phyloP scores from a whole-genome alignment of 1,284 basidiomycete species.

The Boletus semigastroideus region DNA sequence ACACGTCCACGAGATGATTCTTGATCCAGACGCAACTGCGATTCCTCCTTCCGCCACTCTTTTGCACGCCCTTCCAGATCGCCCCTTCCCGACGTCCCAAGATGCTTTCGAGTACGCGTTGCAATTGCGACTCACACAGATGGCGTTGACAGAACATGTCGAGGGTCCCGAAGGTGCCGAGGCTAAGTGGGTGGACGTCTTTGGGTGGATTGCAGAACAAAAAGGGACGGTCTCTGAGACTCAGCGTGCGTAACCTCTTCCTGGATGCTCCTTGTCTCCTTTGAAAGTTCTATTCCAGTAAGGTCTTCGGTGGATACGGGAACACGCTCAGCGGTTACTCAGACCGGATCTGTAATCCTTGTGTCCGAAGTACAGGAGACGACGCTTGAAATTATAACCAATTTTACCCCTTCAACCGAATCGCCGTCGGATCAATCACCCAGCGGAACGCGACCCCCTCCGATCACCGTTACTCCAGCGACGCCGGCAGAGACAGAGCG shows the following conservation, averaged over 20 bases:
- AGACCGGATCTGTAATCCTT: slow-evolving; percentile 15
- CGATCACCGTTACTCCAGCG: slow-evolving; percentile 50
- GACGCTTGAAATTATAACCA: slow-evolving; percentile 11
- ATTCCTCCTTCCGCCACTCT: slow-evolving; percentile 52
- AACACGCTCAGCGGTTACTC: slow-evolving; percentile 29
- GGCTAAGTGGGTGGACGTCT: slow-evolving; percentile 81
- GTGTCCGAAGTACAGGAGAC: slow-evolving; percentile 18
- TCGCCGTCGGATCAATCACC: slow-evolving; percentile 1
- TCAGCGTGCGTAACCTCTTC: slow-evolving; percentile 21
- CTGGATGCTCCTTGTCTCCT: not conserved
- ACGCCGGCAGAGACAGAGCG: slow-evolving; percentile 40
- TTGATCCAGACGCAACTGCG: slow-evolving; percentile 35
- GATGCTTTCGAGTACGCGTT: slow-evolving; percentile 79
- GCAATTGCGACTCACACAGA: slow-evolving; percentile 86
- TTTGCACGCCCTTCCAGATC: slow-evolving; percentile 53
- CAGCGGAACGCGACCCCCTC: slow-evolving; percentile 21
- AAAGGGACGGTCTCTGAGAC: slow-evolving; percentile 37
- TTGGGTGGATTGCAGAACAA: slow-evolving; percentile 77
- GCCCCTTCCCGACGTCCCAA: slow-evolving; percentile 50
- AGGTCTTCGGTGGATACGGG: slow-evolving; percentile 34
- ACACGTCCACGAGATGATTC: slow-evolving; percentile 28
- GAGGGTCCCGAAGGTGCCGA: slow-evolving; percentile 88
- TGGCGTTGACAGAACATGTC: slow-evolving; percentile 79
- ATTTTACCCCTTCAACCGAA: slow-evolving; percentile 5
- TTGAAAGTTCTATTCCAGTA: slow-evolving; percentile 11